Base-by-base conservation (phyloP, 768 basidiomycete species). In the Favolaschia claudopus region DNA sequence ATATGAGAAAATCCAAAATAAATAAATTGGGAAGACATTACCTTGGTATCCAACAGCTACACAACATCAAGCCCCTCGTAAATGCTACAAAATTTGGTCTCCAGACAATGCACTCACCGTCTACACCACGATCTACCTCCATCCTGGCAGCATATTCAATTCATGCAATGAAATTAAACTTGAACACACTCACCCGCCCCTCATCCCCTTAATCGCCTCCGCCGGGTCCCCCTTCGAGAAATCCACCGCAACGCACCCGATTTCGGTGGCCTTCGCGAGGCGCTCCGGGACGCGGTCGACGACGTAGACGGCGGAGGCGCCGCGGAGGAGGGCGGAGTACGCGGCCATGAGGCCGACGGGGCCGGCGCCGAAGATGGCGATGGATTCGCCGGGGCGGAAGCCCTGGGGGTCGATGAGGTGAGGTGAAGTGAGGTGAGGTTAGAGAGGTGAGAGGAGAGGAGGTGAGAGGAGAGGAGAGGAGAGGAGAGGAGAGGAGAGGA, bases 341-440 rank as follows among this genome's bases (percentile, higher is more conserved):
- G 83, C 83, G 3, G 83, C 83, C 83, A 85, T 85, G 27, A 85
- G 76, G 1, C 84, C 83, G 17, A 82, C 79, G 8, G 81, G 81
- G 12, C 80, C 83, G 8, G 81, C 84, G 17, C 84, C 84, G 55
- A 83, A 85, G 19, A 85, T 79, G 4, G 72, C 83, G 42, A 85
- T 58, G 13, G 79, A 82, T 68, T 85, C 84, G 24, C 84, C 84
- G 2, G 83, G 78, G 38, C 72, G 76, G 69, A 82, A 84, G 1
- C 82, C 80, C 74, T 79, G 55, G 36, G 24, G 12, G 43, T 29
- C 15, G n/a, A n/a, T n/a, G n/a, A n/a, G n/a, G 17, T 42, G 3
- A 58, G 19, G 10, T 19, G 27, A 45, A 32, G 29, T 33, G n/a
- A 42, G 24, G 48, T 25, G 25, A n/a, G 37, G 43, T 4, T 20